Evolutionary conservation across 78 protist genomes (phyloP).

Genomic region (Neovahlkampfia damariscottae): DNA sequence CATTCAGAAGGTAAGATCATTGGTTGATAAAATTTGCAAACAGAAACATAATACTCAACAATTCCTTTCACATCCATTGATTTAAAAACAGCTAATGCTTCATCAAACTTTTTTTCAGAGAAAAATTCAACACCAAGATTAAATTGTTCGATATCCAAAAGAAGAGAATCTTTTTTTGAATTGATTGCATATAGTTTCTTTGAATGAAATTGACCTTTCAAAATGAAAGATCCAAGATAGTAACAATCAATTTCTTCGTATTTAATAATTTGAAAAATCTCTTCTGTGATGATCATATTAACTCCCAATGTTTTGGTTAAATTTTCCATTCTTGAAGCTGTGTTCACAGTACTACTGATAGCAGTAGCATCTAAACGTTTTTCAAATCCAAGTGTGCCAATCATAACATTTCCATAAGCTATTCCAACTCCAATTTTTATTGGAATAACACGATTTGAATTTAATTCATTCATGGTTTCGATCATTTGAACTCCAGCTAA

Average conservation of each 20-base stretch:
- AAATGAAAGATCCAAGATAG: not conserved
- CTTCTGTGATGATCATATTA: slow-evolving; percentile 6
- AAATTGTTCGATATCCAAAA: not conserved
- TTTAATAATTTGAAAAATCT: not conserved
- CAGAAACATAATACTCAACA: not conserved
- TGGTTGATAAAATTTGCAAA: not conserved
- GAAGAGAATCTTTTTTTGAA: not conserved
- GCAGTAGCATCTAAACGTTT: slow-evolving; percentile 31
- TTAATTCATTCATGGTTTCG: not conserved
- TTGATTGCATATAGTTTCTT: not conserved
- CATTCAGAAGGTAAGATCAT: not conserved
- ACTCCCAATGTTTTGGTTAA: slow-evolving; percentile 16
- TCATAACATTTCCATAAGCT: slow-evolving; percentile 17
- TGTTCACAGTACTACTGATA: slow-evolving; percentile 33
- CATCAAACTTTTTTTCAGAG: not conserved
- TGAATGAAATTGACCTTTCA: not conserved
- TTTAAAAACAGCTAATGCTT: not conserved
- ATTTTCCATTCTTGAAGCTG: slow-evolving; percentile 32
- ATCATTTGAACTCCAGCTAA: slow-evolving; percentile 17
- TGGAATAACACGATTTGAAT: not conserved
- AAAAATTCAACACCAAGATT: too few relatives aligned
- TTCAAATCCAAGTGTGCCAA: slow-evolving; percentile 29
- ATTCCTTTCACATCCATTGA: too few relatives aligned
- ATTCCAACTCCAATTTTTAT: slow-evolving; percentile 36
- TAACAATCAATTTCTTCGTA: not conserved